A percentile compares a stretch with the other conserved stretches of the same genome.
Evolutionary conservation across 1,284 basidiomycete species (phyloP).

Genomic region (Sporisorium graminicola): DNA sequence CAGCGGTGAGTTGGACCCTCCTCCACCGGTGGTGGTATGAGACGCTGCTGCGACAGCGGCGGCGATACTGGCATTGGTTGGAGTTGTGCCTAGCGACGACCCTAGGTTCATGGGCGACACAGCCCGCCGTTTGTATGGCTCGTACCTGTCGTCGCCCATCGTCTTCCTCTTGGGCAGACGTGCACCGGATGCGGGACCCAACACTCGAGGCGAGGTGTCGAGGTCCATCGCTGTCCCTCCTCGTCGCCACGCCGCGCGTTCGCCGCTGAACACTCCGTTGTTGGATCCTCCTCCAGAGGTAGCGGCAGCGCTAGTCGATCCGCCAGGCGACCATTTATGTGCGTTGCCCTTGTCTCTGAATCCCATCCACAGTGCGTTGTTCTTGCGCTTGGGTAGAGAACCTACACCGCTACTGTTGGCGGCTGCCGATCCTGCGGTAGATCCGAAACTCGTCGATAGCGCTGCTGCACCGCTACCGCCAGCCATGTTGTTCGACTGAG

Average conservation of each 20-base stretch:
- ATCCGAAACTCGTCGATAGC: conserved; percentile 20
- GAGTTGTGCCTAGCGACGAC: conserved; percentile 20
- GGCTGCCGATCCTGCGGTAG: not conserved
- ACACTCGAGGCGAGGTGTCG: conserved; percentile 35
- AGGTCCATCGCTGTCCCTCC: conserved; percentile 30
- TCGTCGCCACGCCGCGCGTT: conserved; percentile 33
- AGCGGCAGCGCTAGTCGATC: conserved; percentile 1
- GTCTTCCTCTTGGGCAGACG: conserved; percentile 49
- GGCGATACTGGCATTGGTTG: conserved; percentile 15
- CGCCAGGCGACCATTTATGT: conserved; percentile 44
- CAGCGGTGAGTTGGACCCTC: conserved; percentile 27
- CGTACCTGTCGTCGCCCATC: conserved; percentile 50
- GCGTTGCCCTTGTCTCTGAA: conserved; percentile 43
- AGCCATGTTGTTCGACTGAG: not conserved
- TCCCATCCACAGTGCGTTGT: conserved; percentile 50
- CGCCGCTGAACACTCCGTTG: conserved; percentile 16
- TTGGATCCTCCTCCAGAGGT: conserved; percentile 8
- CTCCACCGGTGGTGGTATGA: not conserved
- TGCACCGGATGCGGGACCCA: conserved; percentile 10
- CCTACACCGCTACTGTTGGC: not conserved
- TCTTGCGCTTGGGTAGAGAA: conserved; percentile 43
- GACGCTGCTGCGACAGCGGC: conserved; percentile 13
- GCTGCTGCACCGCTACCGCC: not conserved
- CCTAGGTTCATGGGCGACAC: conserved; percentile 52
- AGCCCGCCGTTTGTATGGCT: conserved; percentile 57